Base-by-base conservation (phyloP, 495 filamentous ascomycete species). In the Neurospora sp. region DNA sequence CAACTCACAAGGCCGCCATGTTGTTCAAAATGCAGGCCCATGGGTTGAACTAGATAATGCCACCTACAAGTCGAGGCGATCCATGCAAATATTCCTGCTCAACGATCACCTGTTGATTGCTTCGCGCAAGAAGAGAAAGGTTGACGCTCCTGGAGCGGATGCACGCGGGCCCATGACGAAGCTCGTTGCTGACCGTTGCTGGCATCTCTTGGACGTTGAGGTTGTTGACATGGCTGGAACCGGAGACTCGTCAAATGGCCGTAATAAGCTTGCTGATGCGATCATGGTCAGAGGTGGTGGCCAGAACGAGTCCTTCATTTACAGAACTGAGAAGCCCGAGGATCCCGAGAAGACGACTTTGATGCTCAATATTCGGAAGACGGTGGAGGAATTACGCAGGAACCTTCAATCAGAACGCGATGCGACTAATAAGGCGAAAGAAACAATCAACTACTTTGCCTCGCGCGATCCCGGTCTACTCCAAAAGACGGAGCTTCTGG, bases 21-120 rank as follows among this genome's bases (percentile, higher is more conserved):
- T 99, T 53, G 87, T 98, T 8, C 86, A 94, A 73, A 94, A 98
- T 80, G 95, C 93, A 35, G 89, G 91, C 3, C 87, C 91, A 70
- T 99, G 96, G 96, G 90, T 97, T 44, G 94, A 99, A 84, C 84
- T 99, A 70, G 96, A 99, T 81, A 94, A 94, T 68, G 96, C 96
- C 18, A 99, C 96, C 0, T 98, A 96, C 90, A 97, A 96, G 81
- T 88, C 94, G 0, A 84, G 92, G 69, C 86, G 94, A 20, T 87
- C 93, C 18, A 93, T 97, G 77, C 92, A 96, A 77, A 88, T 98
- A 40, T 91, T 98, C 53, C 83, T 99, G 70, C 86, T 99, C 6
- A 99, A 99, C 78, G 96, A 99, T 77, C 94, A 99, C 78, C 83
- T 99, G 8, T 85, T 99, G 27, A 85, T 99, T 45, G 96, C 96